Base-by-base conservation (phyloP, 2,329 filamentous ascomycete genomes). In the Neonectria neomacrospora region DNA sequence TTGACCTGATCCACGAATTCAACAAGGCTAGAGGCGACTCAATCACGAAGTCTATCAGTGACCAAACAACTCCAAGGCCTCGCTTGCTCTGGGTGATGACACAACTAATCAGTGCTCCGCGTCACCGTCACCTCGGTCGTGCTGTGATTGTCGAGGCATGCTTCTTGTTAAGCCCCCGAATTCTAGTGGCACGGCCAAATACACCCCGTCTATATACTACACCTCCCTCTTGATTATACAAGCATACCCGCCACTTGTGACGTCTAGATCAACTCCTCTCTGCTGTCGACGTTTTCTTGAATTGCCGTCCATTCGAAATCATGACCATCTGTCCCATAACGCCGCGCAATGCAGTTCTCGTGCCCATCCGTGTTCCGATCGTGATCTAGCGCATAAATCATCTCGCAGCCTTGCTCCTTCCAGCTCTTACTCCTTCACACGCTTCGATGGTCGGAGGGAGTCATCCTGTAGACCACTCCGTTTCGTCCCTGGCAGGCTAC, bases 401-500 rank as follows among this genome's bases (percentile, higher is more conserved):
- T 44, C 32, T n/a, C 16, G 16, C 50, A 22, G 14, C 23, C 16
- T 26, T 22, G 5, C 11, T 14, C 23, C 44, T 47, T 6, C 39
- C 37, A 20, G 28, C 12, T 16, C 22, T 63, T 71, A 79, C 30
- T 90, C 88, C 75, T 90, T 91, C 20, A 90, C 69, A 63, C 89
- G 81, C 80, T 91, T 91, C 4, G 80, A 79, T 0, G 87, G 86
- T 37, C 88, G 79, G n/a, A 96, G 74, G 18, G 82, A 82, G 55
- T 97, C 95, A 74, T 98, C 95, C 0, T 91, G 91, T 42, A 97
- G 75, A 0, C 92, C 95, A 67, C 91, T 95, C 63, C 94, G 84
- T 81, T 98, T 98, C 0, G 94, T 97, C 0, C 95, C 96, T 0
- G 95, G 93, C 37, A 97, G 79, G 77, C 93, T 97, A 45, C 90